Conservation (phyloP, 495 filamentous ascomycete species). For the Neurospora hispaniola region DNA sequence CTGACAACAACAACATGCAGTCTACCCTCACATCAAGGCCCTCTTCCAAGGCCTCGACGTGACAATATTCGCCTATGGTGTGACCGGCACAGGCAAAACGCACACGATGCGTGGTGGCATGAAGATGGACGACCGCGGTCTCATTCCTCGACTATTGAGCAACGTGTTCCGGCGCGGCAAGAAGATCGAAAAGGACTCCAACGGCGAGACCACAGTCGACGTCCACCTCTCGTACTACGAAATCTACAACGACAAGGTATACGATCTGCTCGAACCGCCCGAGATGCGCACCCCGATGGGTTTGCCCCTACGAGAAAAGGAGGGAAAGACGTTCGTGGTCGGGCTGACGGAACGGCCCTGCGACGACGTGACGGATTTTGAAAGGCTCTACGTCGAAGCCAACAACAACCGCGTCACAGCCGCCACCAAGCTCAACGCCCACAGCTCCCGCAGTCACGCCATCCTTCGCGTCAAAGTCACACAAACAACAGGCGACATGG, state of each 20-base stretch:
- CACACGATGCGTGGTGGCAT: conserved; percentile 97
- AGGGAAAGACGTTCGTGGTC: conserved; percentile 87
- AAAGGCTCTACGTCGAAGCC: conserved; percentile 82
- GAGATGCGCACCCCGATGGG: conserved; percentile 83
- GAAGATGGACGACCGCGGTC: conserved; percentile 75
- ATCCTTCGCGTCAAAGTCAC: conserved; percentile 84
- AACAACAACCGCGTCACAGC: conserved; percentile 89
- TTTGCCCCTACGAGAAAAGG: conserved; percentile 72
- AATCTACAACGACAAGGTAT: conserved; percentile 96
- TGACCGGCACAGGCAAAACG: conserved; percentile 93
- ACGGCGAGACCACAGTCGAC: conserved; percentile 59
- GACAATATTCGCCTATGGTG: conserved; percentile 91
- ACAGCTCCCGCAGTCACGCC: conserved; percentile 88
- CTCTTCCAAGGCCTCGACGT: conserved; percentile 91
- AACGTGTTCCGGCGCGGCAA: conserved; percentile 74
- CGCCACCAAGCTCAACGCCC: conserved; percentile 90
- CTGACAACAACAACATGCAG: conserved; percentile 17
- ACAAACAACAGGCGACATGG: conserved; percentile 59
- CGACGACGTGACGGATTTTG: conserved; percentile 83
- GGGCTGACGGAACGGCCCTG: conserved; percentile 82
- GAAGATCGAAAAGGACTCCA: conserved; percentile 79
- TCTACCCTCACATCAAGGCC: conserved; percentile 62
- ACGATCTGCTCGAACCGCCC: conserved; percentile 80
- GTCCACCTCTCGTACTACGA: conserved; percentile 93
- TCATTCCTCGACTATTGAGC: conserved; percentile 83